Conservation (phyloP, 345 rosid genomes). For the Eutrema japonicum region DNA sequence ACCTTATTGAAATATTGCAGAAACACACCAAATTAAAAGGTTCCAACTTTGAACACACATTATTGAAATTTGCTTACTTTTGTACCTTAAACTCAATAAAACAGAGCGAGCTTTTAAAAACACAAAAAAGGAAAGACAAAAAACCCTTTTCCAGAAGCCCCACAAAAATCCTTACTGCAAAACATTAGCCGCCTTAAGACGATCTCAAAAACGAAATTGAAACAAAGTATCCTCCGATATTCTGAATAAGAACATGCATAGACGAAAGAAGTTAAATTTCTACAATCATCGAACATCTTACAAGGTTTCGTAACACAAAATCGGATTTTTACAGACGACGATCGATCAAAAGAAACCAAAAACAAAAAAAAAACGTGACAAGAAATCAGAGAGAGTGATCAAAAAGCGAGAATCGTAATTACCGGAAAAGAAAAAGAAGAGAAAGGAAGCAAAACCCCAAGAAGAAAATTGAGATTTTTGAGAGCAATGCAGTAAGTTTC, state of each 20-base stretch:
- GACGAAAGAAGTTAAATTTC: not conserved
- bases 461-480: not conserved
- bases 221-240: not conserved
- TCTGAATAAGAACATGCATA: constrained; percentile 36
- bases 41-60: constrained; percentile 13
- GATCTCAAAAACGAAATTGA: constrained; percentile 11
- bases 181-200: constrained; percentile 25
- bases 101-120: constrained; percentile 10
- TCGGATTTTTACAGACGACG: not conserved
- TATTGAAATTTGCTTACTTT: not conserved
- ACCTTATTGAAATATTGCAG: not conserved
- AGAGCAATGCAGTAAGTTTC: constrained; percentile 38
- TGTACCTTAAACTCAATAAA: constrained; percentile 9
- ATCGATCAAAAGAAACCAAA: not conserved
- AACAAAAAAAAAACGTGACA: not conserved
- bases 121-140: not conserved
- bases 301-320: not conserved
- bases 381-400: constrained; percentile 23
- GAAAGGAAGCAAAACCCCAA: not conserved
- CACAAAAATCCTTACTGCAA: constrained; percentile 12
- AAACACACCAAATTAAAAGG: not conserved
- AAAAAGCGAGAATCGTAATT: constrained; percentile 4
- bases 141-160: not conserved
- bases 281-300: constrained; percentile 1
- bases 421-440: constrained; percentile 1